Base-by-base conservation (phyloP, 179 eudicot species). In the Kewa caespitosa region DNA sequence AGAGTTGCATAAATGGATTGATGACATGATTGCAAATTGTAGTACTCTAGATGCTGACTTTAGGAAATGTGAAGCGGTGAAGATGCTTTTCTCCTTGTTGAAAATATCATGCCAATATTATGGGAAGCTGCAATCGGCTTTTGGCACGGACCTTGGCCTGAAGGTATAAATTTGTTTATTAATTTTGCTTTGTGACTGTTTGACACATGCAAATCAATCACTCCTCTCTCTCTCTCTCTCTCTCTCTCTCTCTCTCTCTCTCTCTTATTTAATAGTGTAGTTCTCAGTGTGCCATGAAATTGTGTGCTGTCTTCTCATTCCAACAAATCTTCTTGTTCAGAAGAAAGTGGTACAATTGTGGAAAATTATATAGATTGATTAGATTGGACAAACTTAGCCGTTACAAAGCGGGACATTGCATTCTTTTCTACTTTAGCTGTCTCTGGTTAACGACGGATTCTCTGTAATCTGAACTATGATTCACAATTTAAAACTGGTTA, bases 1-100 rank as follows among this genome's bases (percentile, higher is more conserved):
- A 89, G 97, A 90, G 79, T 68, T 92, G 79, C 86, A 84, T 69
- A 92, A 79, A 76, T 92, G 97, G 96, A 83, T 88, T 80, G 97
- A 92, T 81, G 97, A 92, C 46, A 86, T 84, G 80, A 84, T 88
- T 39, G 74, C 84, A 22, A 85, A 72, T 65, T 64, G 74, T 48
- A 80, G 71, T 30, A 59, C 68, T 74, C 72, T 73, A 33, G 81
- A 67, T 54, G 62, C 64, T 72, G 90, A 85, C 57, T 74, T 73
- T 69, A 71, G 81, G 64, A 83, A 84, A 63, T 82, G 78, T 39
- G 85, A 82, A 76, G 84, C 81, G 48, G 57, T 87, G 84, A 88
- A 68, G 71, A 70, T 87, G 88, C 89, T 92, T 66, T 79, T 92
- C 57, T 92, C 91, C 13, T 76, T 92, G 86, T 81, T 92, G 54